Conservation (phyloP, 164 flowering plant genomes). For the Euptelea pleiosperma region DNA sequence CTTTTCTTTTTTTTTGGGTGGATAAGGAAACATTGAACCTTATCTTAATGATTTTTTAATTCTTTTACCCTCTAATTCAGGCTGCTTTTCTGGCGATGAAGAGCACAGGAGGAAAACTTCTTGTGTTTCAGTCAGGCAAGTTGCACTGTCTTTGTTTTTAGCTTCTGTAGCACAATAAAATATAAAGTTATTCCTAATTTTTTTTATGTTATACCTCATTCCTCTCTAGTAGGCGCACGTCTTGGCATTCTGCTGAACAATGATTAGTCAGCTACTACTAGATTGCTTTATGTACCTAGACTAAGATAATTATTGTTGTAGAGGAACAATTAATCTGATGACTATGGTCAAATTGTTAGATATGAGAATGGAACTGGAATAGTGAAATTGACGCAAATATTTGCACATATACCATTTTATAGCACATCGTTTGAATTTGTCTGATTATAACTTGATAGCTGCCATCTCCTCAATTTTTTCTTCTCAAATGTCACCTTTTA, state of each 20-base stretch:
- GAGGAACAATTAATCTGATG: not conserved
- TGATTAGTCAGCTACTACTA: constrained; percentile 1
- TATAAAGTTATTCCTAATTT: no score
- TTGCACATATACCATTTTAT: no score
- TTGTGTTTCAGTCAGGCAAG: constrained; percentile 96
- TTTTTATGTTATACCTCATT: no score
- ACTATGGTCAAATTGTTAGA: not conserved
- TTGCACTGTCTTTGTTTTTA: not conserved
- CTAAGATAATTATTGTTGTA: no score
- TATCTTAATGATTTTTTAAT: not conserved
- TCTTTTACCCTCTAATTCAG: constrained; percentile 35
- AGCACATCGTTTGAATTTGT: no score
- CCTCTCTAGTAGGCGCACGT: not conserved
- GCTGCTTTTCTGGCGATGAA: constrained; percentile 96
- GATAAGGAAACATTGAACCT: no score
- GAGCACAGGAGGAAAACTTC: constrained; percentile 87
- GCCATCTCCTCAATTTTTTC: no score
- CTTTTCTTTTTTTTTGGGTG: not conserved
- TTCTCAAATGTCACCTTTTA: no score
- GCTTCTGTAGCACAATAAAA: not conserved
- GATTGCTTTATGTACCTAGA: not conserved
- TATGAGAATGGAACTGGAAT: no score
- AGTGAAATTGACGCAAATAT: no score
- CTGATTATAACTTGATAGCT: no score
- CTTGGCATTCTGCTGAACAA: not conserved